Percentiles rank a stretch among this genome's conserved stretches.
Conservation (phyloP, 2,329 filamentous ascomycete genomes). For the Clarireedia hainanense region DNA sequence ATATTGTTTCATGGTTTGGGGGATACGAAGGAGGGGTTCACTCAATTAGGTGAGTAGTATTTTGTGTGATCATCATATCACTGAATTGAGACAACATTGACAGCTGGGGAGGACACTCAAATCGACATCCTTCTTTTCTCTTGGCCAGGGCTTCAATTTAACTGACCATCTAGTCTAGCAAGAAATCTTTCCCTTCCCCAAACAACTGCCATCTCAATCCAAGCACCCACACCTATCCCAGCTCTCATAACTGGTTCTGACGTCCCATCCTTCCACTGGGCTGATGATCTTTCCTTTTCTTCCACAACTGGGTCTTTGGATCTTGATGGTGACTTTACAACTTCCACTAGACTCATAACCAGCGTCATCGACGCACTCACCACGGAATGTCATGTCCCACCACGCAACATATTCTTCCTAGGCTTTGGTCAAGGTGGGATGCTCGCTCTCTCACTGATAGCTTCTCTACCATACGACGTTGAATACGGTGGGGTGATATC, state of each 20-base stretch:
- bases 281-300: constrained; percentile 50
- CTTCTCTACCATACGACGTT: constrained; percentile 9
- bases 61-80: neutral
- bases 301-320: constrained; percentile 43
- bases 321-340: constrained; percentile 44
- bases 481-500: constrained; percentile 53
- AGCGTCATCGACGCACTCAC: constrained; percentile 38
- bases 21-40: constrained; percentile 52
- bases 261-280: constrained; percentile 44
- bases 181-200: constrained; percentile 55
- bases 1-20: constrained; percentile 63
- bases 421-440: constrained; percentile 52
- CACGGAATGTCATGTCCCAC: constrained; percentile 39
- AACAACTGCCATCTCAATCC: constrained; percentile 54
- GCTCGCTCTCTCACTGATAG: constrained; percentile 39
- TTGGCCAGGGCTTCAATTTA: neutral
- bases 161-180: constrained; percentile 12
- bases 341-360: constrained; percentile 34
- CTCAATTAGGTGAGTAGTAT: constrained; percentile 36
- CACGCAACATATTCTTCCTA: constrained; percentile 43
- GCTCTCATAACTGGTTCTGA: constrained; percentile 35
- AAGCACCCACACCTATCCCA: constrained; percentile 52
- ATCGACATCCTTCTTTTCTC: too few species aligned
- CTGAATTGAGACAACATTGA: too few species aligned
- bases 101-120: too few species aligned